Evolutionary conservation across 495 filamentous ascomycete genomes (phyloP).

Genomic region (Penicillium flavigenum): DNA sequence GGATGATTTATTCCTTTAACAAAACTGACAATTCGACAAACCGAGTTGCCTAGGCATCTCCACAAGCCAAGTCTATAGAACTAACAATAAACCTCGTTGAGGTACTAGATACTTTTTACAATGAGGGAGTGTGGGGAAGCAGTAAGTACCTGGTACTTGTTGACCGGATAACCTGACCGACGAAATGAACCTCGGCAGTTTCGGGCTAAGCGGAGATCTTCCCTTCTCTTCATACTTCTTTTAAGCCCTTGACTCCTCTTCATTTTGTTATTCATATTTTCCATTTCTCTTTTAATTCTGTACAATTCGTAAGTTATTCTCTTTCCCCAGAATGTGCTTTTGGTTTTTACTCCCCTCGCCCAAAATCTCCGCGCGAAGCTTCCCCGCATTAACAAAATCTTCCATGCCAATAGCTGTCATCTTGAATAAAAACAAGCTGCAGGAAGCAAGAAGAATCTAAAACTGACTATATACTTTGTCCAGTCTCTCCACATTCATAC

Average conservation of each 20-base stretch:
- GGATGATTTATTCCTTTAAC: too few relatives aligned
- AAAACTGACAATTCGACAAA: too few relatives aligned
- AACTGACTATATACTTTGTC: not conserved
- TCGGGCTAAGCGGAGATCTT: conserved; percentile 27
- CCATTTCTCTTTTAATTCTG: not conserved
- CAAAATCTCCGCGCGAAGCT: conserved; percentile 15
- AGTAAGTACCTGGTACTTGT: conserved; percentile 18
- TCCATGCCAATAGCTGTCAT: not conserved
- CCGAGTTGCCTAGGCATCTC: conserved; percentile 1
- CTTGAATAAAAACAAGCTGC: not conserved
- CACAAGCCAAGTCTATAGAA: not conserved
- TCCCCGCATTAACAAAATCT: conserved; percentile 28
- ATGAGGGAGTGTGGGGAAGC: too few relatives aligned
- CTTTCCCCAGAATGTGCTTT: not conserved
- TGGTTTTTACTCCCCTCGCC: not conserved
- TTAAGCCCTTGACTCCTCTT: not conserved
- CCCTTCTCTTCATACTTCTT: conserved; percentile 5
- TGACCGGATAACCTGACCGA: conserved; percentile 10
- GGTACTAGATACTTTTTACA: conserved; percentile 11
- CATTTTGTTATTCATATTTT: conserved; percentile 1
- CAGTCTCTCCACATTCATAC: conserved; percentile 16
- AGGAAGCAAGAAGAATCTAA: not conserved
- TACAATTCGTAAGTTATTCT: conserved; percentile 21
- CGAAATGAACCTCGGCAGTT: conserved; percentile 30
- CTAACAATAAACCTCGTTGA: not conserved